Base-by-base conservation (phyloP, 352 stramenopile species). In the Phytophthora uliginosa region DNA sequence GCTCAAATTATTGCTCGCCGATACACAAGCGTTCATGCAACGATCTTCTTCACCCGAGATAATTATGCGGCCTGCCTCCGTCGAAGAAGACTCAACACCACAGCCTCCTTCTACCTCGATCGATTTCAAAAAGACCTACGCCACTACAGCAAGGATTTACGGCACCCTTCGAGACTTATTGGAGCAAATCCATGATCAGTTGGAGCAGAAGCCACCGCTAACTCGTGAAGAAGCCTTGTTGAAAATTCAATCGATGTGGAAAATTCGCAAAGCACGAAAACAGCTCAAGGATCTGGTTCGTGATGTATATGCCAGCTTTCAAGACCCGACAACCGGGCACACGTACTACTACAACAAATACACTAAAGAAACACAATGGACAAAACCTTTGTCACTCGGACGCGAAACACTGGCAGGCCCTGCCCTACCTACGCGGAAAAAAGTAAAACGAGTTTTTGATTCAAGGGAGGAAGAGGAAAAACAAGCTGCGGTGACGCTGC, bases 341-440 rank as follows among this genome's bases (percentile, higher is more conserved):
- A 89, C 78, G 34, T 95, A 95, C 66, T 96, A 95, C 76, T 92
- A 90, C 79, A 96, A 96, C 82, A 88, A 74, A 7, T 75, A 76
- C 20, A 95, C 87, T 2, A 81, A 91, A 59, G 68, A 79, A 26
- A 86, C 85, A 10, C 86, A 90, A 65, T 96, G 89, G 89, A 81
- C 66, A 5, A 93, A 92, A 31, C 87, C 87, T 31, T 69, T 68
- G 22, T 77, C 68, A 10, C 76, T 94, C 8, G 83, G 77, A 7
- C 63, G 52, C 1, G 73, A 82, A 34, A 48, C 67, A 12, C 40
- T 83, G 28, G 24, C 50, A 52, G 17, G 24, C 36, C 28, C 26
- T 34, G 55, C 50, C 26, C 51, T 57, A 71, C 69, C 8, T 22
- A 54, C 50, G 13, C 40, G 7, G 50, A 60, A 64, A 36, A 60